These are phyloP conservation scores for Aspergillus sp. DNA, from an alignment of 2,329 filamentous ascomycete genomes.

Conservation along the genomic window DNA sequence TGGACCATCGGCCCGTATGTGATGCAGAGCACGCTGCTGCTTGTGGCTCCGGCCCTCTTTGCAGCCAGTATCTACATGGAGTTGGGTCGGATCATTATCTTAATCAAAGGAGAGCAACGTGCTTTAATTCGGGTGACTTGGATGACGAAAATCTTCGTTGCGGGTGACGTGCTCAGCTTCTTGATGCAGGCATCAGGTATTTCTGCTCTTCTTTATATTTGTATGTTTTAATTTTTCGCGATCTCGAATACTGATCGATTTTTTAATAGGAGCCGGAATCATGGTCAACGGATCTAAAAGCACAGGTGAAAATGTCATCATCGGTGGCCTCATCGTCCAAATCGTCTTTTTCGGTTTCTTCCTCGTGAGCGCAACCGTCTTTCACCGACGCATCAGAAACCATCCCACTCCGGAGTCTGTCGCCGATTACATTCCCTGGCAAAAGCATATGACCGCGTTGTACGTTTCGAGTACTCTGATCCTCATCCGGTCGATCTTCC, in stretches of 20 bases:
- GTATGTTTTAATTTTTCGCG: too few relatives aligned
- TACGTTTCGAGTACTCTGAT: constrained; percentile 18
- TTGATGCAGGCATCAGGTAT: constrained; percentile 25
- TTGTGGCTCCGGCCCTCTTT: constrained; percentile 19
- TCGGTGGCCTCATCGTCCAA: constrained; percentile 24
- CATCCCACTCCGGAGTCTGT: constrained; percentile 21
- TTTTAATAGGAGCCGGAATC: constrained; percentile 16
- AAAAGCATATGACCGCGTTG: constrained; percentile 28
- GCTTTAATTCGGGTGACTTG: constrained; percentile 16
- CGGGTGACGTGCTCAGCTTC: constrained; percentile 25
- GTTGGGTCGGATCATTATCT: constrained; percentile 16
- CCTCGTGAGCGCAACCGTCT: constrained; percentile 16
- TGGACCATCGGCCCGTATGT: constrained; percentile 20
- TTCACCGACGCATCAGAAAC: constrained; percentile 20
- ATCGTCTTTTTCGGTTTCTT: constrained; percentile 28
- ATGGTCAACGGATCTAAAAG: constrained; percentile 11
- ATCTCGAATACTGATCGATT: neutral
- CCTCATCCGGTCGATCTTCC: constrained; percentile 24
- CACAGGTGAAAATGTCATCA: constrained; percentile 20
- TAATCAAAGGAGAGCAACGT: constrained; percentile 16
- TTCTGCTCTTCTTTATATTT: neutral
- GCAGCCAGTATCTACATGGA: constrained; percentile 26
- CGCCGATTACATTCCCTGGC: constrained; percentile 25
- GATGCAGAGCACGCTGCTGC: constrained; percentile 21
- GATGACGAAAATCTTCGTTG: constrained; percentile 25